Evolutionary conservation across 2,329 filamentous ascomycete genomes (phyloP), one percentile per base, ranked within the genome.

Genomic region (Cladosporium sp.): DNA sequence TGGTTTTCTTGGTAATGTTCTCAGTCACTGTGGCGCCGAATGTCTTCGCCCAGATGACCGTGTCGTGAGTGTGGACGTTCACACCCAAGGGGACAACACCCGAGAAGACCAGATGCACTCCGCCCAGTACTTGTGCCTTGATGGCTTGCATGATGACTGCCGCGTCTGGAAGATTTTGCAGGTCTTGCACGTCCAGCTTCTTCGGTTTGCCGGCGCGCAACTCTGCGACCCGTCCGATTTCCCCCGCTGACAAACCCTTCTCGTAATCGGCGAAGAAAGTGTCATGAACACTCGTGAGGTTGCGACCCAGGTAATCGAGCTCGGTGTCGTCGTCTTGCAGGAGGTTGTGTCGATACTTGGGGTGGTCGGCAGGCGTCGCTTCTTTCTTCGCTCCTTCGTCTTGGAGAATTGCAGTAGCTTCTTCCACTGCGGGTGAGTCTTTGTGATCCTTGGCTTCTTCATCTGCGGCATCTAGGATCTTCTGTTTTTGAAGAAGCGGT

Each of bases 311-410:
- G 53, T 85, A 80, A 8, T 79, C 75, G 3, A 99, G 80, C 67
- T 97, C 93, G 34, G 80, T 78, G 62, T 99, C 93, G 58, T 96
- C 86, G 62, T 99, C 89, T 52, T 88, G 85, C 13, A 99, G 80
- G 7, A 97, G 75, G 57, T 89, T 86, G 63, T 95, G 89, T 29
- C 82, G 76, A 51, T 77, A 73, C 45, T 74, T 76, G 54, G 67
- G 54, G 51, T 59, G 57, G 60, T 42, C 64, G 54, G 36, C 72
- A 68, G 12, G 70, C 68, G 50, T 76, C 72, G 45, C 65, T 68
- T 54, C 52, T 34, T 48, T 48, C 45, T 48, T 41, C n/a, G 12
- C 32, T 27, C 41, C 39, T 8, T 50, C 47, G 70, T 57, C 56
- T 17, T 58, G 55, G 3, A 66, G 58, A n/a, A 64, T 55, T 36